phyloP scores from a whole-genome alignment of 148 eudicot genomes.

The Fagopyrum homotropicum region DNA sequence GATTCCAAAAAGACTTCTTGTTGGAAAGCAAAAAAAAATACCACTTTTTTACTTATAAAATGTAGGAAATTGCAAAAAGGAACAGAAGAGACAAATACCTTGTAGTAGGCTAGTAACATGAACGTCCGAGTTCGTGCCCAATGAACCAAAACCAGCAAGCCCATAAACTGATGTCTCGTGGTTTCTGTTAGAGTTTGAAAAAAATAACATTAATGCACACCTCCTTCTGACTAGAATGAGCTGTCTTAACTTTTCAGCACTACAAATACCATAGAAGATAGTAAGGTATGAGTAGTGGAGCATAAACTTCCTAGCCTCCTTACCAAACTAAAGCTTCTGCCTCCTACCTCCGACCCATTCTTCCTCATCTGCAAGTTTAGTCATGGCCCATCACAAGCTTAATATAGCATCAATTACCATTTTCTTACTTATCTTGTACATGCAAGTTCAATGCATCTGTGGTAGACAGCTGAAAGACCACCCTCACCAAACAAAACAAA shows the following conservation, averaged over 20 bases:
- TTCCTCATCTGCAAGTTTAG: background rate
- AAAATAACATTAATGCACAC: no score
- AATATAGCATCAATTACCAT: background rate
- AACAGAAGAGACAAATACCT: background rate
- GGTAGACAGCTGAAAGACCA: conserved; percentile 2
- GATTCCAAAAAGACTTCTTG: conserved; percentile 2
- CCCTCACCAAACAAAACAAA: background rate
- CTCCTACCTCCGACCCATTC: background rate
- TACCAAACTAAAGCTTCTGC: background rate
- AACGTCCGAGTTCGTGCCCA: background rate
- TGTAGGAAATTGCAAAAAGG: background rate
- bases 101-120: background rate
- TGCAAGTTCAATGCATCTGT: background rate
- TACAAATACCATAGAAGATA: background rate
- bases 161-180: background rate
- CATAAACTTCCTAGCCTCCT: background rate
- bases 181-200: background rate
- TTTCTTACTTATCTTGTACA: background rate
- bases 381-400: background rate
- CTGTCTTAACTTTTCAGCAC: background rate
- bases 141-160: background rate
- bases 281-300: background rate
- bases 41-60: background rate
- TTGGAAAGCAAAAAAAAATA: background rate
- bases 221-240: background rate